Base-by-base conservation (phyloP, 345 rosid species). In the Schrenkiella parvula region DNA sequence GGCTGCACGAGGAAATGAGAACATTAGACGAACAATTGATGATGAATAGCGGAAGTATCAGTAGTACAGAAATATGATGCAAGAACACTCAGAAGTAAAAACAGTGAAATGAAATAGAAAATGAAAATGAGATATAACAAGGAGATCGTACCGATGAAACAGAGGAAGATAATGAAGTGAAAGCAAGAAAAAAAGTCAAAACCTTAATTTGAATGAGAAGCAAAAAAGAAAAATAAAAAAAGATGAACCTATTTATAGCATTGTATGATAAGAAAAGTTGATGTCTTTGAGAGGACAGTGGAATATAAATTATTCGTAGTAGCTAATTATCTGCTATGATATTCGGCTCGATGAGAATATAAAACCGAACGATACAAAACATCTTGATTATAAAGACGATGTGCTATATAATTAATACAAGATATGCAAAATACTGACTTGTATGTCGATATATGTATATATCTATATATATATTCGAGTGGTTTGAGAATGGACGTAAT, bases 401-500 rank as follows among this genome's bases (percentile, higher is more conserved):
- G 55, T 23, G 8, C n/a, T n/a, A n/a, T n/a, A n/a, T n/a, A n/a
- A n/a, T n/a, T n/a, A n/a, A 23, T 50, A 4, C 31, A 50, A 50
- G 55, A 50, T 50, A 50, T 23, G 17, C 11, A 34, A 22, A 22
- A 44, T 43, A 31, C 11, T n/a, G n/a, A 52, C 31, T 3, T 19
- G 22, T 64, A 6, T 4, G 23, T 39, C 21, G 19, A 46, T 46
- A 46, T 17, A 11, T n/a, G 6, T 8, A 48, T 11, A 12, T 67
- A 55, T 29, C 41, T 17, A 11, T n/a, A 10, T 8, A 48, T 11
- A 12, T 67, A 55, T 29, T 55, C 9, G 15, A 11, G 74, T 70
- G 39, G 59, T 53, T 64, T 32, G 57, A 23, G 28, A 25, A 54
- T 73, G 31, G 41, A 64, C 56, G 65, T 46, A 42, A 55, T 64